These are phyloP conservation scores for Capronia americana DNA, from an alignment of 2,329 filamentous ascomycete genomes.

Conservation along the genomic window DNA sequence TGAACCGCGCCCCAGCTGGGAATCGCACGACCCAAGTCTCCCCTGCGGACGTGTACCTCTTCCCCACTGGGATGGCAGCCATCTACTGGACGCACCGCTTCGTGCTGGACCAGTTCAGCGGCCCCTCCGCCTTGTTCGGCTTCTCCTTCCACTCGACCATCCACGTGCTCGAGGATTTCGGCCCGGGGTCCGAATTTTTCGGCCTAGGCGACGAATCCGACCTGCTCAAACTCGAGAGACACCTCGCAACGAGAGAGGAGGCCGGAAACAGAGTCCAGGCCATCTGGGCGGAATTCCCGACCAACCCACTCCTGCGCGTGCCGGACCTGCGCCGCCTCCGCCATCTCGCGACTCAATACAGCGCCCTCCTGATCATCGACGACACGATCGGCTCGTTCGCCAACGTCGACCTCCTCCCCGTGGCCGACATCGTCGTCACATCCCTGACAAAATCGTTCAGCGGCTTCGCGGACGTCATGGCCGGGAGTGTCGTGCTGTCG, in stretches of 20 bases:
- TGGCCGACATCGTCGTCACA: slow-evolving; percentile 59
- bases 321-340: slow-evolving; percentile 51
- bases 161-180: slow-evolving; percentile 55
- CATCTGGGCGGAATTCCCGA: slow-evolving; percentile 56
- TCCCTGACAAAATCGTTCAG: slow-evolving; percentile 66
- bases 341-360: slow-evolving; percentile 49
- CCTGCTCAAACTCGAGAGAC: slow-evolving; percentile 60
- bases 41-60: slow-evolving; percentile 59
- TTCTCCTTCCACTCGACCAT: slow-evolving; percentile 60
- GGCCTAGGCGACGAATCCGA: slow-evolving; percentile 53
- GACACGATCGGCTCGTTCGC: slow-evolving; percentile 48
- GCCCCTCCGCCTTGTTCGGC: slow-evolving; percentile 55
- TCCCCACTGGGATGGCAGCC: slow-evolving; percentile 62
- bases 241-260: slow-evolving; percentile 54
- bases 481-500: slow-evolving; percentile 59
- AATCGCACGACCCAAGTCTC: slow-evolving; percentile 9
- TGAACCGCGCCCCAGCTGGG: slow-evolving; percentile 22
- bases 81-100: slow-evolving; percentile 55
- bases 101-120: slow-evolving; percentile 46
- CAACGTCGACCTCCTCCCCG: slow-evolving; percentile 54
- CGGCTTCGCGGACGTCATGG: slow-evolving; percentile 63
- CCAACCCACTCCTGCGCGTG: slow-evolving; percentile 55
- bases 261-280: slow-evolving; percentile 39
- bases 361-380: slow-evolving; percentile 45
- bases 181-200: slow-evolving; percentile 55